Evolutionary conservation across 2,329 filamentous ascomycete species (phyloP), one percentile per base, ranked within the genome.

Genomic region (Xylaria sp.): DNA sequence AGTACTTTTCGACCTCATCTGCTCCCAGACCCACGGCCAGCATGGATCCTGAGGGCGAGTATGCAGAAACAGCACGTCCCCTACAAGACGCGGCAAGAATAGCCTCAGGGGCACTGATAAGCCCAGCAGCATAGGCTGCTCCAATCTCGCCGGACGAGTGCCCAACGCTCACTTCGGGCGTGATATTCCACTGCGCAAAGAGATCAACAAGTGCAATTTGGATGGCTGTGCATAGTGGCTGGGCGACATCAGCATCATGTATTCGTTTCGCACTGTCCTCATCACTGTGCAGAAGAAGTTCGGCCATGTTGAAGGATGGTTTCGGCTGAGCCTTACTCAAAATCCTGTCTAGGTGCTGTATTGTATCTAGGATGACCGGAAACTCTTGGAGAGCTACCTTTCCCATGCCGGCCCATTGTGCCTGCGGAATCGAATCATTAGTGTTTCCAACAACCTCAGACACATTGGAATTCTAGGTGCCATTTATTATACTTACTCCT

Each of bases 141-240:
- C 83, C 84, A 29, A 85, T 83, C 62, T 86, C 76, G 31, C 79
- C 73, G 9, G 79, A 75, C 13, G 77, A 72, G 22, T 84, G 84
- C 5, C 80, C 73, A 1, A 78, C 61, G 49, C 81, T 79, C 5
- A 77, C 72, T 2, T 75, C 73, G 2, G 75, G 74, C 2, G 71
- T 74, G 33, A 83, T 70, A 49, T 79, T 71, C 68, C 75, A 74
- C 31, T 79, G 74, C 10, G 77, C 76, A 45, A 80, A 77, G 17
- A 79, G 72, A 36, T 81, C 79, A 55, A 84, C 82, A 61, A 80
- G 79, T 42, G 75, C 74, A 38, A 82, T 73, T 67, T 85, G 81
- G 62, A 83, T 71, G 20, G 79, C 82, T 69, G 84, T 85, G 75
- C 82, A 82, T 56, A 82, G 79, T 4, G 77, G 74, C 60, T 77